Conservation (phyloP, 2,329 filamentous ascomycete genomes). For the Triangularia verruculosa region DNA sequence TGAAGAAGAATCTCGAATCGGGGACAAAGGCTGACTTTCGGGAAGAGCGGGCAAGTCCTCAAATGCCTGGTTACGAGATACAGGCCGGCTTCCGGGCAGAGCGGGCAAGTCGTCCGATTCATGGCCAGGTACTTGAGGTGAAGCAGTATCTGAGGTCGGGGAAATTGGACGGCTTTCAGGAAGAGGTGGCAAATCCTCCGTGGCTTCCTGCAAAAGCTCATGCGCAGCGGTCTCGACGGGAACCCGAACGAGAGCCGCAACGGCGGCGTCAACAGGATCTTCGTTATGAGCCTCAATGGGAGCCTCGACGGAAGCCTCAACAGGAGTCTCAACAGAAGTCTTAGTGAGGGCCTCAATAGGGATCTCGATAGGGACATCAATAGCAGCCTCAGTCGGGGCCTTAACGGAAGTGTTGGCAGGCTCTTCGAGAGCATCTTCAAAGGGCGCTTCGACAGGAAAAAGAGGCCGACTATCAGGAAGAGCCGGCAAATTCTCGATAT, state of each 20-base stretch:
- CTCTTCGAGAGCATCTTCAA: background rate
- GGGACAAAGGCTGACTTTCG: conserved; percentile 11
- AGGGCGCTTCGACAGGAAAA: background rate
- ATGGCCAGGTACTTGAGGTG: background rate
- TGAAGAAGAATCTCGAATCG: background rate
- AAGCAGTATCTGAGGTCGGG: background rate
- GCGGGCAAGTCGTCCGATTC: background rate
- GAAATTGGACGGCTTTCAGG: conserved; percentile 1
- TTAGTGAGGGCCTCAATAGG: too few species aligned
- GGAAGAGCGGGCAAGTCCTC: conserved; percentile 7
- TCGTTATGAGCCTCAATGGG: too few species aligned
- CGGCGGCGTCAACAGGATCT: too few species aligned
- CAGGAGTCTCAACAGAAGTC: too few species aligned
- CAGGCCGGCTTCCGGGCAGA: background rate
- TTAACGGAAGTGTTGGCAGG: background rate
- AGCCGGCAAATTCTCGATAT: conserved; percentile 4
- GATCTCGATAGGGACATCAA: too few species aligned
- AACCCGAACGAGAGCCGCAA: background rate
- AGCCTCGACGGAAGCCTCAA: too few species aligned
- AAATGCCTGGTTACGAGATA: background rate
- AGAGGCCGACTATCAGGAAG: conserved; percentile 2
- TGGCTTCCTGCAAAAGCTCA: background rate
- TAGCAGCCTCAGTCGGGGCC: background rate
- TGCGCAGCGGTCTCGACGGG: background rate
- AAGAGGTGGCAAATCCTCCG: conserved; percentile 3